Percentiles rank a stretch among this genome's conserved stretches.
Evolutionary conservation across 805 yeast species (phyloP).

Genomic region (Kurtzmaniella fragi): DNA sequence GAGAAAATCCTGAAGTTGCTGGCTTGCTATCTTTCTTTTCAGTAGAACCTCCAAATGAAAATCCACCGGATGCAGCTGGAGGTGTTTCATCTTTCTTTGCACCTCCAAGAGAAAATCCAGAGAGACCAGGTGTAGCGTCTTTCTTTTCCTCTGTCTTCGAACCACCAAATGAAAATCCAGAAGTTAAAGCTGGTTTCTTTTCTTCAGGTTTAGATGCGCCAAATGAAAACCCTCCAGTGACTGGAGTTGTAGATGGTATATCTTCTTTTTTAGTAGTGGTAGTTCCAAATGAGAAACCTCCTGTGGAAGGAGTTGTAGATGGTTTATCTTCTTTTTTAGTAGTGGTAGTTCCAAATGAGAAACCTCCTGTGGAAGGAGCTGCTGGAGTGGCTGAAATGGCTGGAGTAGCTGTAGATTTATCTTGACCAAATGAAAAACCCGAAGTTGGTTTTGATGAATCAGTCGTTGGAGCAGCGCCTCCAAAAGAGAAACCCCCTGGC

Average conservation of each 20-base stretch:
- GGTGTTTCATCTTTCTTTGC: constrained; percentile 16
- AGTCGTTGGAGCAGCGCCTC: constrained; percentile 5
- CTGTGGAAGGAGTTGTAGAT: constrained; percentile 5
- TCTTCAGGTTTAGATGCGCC: constrained; percentile 14
- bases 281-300: constrained; percentile 15
- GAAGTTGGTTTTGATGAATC: constrained; percentile 9
- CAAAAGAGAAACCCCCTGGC: constrained; percentile 11
- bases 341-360: constrained; percentile 16
- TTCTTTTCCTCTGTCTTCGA: constrained; percentile 12
- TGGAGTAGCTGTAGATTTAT: constrained; percentile 7
- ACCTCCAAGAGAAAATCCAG: constrained; percentile 9
- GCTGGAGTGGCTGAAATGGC: constrained; percentile 11
- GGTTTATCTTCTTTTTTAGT: constrained; percentile 10
- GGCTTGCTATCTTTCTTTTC: constrained; percentile 9
- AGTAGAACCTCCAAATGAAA: constrained; percentile 10
- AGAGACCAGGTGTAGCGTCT: constrained; percentile 2
- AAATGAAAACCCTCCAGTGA: constrained; percentile 6
- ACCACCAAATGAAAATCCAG: constrained; percentile 19
- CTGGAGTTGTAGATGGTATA: constrained; percentile 10
- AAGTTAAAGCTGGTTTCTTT: constrained; percentile 14
- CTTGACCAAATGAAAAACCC: constrained; percentile 13
- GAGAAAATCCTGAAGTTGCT: constrained; percentile 8
- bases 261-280: constrained; percentile 10
- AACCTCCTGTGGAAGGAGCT: constrained; percentile 6
- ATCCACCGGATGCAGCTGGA: constrained; percentile 8